Evolutionary conservation across 257 asterid genomes (phyloP), one percentile per base, ranked within the genome.

Genomic region (Paulownia fortunei): DNA sequence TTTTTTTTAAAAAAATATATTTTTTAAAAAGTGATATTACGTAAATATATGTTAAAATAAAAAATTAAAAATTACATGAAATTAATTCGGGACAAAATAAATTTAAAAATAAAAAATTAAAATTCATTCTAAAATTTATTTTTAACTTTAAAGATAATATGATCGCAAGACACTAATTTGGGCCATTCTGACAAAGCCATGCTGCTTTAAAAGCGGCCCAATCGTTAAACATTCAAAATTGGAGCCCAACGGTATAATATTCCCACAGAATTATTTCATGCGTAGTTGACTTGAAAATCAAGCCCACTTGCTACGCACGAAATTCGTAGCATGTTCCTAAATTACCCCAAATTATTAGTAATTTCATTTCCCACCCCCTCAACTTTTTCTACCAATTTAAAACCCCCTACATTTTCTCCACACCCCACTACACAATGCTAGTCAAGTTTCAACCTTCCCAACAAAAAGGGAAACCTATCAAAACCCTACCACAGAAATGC

Each of bases 401-500:
- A 64, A 55, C 52, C 30, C 80, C 54, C 61, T 18, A 27, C 59
- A 42, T 8, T 41, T 9, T 8, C 9, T 7, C 51, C 46, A 13
- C 0, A 10, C 36, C 16, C 59, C 60, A 15, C 61, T 21, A 52
- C 60, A n/a, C 41, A 36, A 37, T 54, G 3, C 5, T 23, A 81
- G 81, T 76, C 80, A 72, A 65, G 70, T 15, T 18, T n/a, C 69
- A 27, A 54, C 23, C 23, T n/a, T 9, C 61, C 23, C 37, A 8
- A 24, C 46, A 10, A 13, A 12, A 76, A 74, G 79, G 3, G 87
- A 87, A 80, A 49, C 51, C 58, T 59, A 82, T 19, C 76, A 58
- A 59, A 79, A 84, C 84, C 89, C 86, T 71, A 82, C n/a, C 68
- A 21, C 27, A 74, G 74, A 74, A 82, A 87, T 89, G 92, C 93